phyloP scores from a whole-genome alignment of 768 basidiomycete genomes.

The Naematelia encephala region DNA sequence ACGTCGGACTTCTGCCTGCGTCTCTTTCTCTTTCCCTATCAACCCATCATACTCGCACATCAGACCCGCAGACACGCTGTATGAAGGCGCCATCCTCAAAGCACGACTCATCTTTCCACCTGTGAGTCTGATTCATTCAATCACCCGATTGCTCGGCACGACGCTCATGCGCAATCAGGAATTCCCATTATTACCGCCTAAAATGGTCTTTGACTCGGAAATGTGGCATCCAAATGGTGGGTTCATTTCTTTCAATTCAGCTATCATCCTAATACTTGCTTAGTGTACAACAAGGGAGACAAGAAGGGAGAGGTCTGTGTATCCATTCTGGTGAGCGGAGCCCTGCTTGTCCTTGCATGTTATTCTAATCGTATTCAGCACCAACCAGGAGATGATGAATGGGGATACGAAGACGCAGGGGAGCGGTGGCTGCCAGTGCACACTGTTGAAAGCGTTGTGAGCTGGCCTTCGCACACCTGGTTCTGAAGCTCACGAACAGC shows the following conservation, averaged over 20 bases:
- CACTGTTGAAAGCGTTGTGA: slow-evolving; percentile 90
- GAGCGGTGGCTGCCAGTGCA: slow-evolving; percentile 99
- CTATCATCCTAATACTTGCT: not conserved
- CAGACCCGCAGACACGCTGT: slow-evolving; percentile 88
- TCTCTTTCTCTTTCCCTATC: not conserved
- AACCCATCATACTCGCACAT: not conserved
- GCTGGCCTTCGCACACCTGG: slow-evolving; percentile 24
- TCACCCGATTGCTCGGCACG: slow-evolving; percentile 1
- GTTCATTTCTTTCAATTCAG: slow-evolving; percentile 5
- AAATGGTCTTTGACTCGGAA: slow-evolving; percentile 62
- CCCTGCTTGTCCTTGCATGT: not conserved
- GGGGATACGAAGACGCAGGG: slow-evolving; percentile 87
- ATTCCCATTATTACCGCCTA: slow-evolving; percentile 85
- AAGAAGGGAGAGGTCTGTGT: slow-evolving; percentile 54
- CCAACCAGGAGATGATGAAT: slow-evolving; percentile 92
- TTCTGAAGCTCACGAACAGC: slow-evolving; percentile 56
- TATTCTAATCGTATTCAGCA: slow-evolving; percentile 59
- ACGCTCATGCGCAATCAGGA: slow-evolving; percentile 54
- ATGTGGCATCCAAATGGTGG: slow-evolving; percentile 56
- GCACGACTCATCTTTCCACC: slow-evolving; percentile 82
- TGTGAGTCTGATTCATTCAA: slow-evolving; percentile 18
- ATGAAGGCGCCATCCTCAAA: slow-evolving; percentile 96
- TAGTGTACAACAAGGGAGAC: slow-evolving; percentile 53
- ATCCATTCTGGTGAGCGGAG: slow-evolving; percentile 52
- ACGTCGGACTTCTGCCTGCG: not conserved